Percentiles rank a stretch among this genome's conserved stretches.
phyloP scores from a whole-genome alignment of 1,139 yeast species.

The Taphrina communis region DNA sequence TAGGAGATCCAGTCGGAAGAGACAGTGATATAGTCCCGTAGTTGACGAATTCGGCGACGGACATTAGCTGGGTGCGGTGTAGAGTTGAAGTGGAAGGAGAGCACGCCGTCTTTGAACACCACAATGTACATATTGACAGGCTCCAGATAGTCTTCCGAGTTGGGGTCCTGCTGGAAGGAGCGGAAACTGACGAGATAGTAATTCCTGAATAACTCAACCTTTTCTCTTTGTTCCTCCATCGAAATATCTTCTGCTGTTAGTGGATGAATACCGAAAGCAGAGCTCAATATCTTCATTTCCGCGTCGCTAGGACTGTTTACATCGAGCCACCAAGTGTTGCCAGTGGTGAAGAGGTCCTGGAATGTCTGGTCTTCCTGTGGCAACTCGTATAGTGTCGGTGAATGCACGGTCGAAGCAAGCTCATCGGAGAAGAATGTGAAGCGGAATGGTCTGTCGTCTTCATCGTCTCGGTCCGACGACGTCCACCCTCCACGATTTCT shows the following conservation, averaged over 20 bases:
- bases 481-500: conserved; percentile 38
- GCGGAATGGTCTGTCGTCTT: conserved; percentile 57
- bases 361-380: conserved; percentile 58
- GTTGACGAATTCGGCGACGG: conserved; percentile 84
- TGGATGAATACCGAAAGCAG: conserved; percentile 93
- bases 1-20: conserved; percentile 97
- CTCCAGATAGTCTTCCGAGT: conserved; percentile 67
- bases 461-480: conserved; percentile 47
- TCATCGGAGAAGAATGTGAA: conserved; percentile 94
- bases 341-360: conserved; percentile 57
- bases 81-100: conserved; percentile 91
- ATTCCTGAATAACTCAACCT: conserved; percentile 86
- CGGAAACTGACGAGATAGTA: conserved; percentile 93
- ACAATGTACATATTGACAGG: conserved; percentile 92
- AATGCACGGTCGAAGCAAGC: conserved; percentile 82
- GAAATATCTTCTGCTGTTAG: conserved; percentile 94
- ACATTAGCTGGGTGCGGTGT: conserved; percentile 97
- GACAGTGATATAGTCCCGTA: conserved; percentile 85
- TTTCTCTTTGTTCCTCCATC: conserved; percentile 91
- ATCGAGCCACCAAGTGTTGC: conserved; percentile 71
- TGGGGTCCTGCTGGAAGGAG: conserved; percentile 71
- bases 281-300: conserved; percentile 90
- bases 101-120: conserved; percentile 86
- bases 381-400: conserved; percentile 78
- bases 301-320: conserved; percentile 92